Base-by-base conservation (phyloP, 2,329 filamentous ascomycete species). In the Botrytis porri region DNA sequence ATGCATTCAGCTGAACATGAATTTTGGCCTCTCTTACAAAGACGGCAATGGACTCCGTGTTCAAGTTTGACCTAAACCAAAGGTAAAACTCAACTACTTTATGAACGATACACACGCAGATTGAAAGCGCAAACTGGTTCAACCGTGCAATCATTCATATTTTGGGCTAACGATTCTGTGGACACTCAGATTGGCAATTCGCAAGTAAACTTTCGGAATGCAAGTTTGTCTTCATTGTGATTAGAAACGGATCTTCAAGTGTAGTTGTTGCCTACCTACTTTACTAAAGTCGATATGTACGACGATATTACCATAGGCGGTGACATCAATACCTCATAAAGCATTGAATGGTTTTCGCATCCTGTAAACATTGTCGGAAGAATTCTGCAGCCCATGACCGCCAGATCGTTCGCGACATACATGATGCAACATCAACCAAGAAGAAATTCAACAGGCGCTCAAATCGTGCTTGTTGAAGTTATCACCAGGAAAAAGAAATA, bases 41-140 rank as follows among this genome's bases (percentile, higher is more conserved):
- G 25, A 14, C 25, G 1, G 22, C 20, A 48, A 9, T 5, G 10
- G 48, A 51, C 48, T n/a, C 12, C 12, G 10, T 25, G 10, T 51
- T 51, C 8, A 51, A 51, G 10, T 51, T 25, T n/a, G 48, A 14
- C 4, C 10, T 14, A 12, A 6, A 51, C 1, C 48, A 0, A 51
- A 51, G 6, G 22, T n/a, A 25, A 51, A 51, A 25, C 3, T 14
- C 48, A n/a, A 51, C 2, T 14, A 51, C 3, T 51, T 10, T 10
- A 51, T 0, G 1, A n/a, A n/a, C 1, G 2, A n/a, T 14, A 5
- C 12, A 51, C 48, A 29, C 5, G 5, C 5, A 7, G 1, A 16
- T 54, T 54, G 1, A 16, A 54, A 54, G 51, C 12, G 51, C 4
- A 8, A 54, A 29, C 29, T 29, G n/a, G 7, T 16, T n/a, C 12